Evolutionary conservation across 371 early-diverging fungal genomes (phyloP).

Genomic region (Lichtheimia hyalospora): DNA sequence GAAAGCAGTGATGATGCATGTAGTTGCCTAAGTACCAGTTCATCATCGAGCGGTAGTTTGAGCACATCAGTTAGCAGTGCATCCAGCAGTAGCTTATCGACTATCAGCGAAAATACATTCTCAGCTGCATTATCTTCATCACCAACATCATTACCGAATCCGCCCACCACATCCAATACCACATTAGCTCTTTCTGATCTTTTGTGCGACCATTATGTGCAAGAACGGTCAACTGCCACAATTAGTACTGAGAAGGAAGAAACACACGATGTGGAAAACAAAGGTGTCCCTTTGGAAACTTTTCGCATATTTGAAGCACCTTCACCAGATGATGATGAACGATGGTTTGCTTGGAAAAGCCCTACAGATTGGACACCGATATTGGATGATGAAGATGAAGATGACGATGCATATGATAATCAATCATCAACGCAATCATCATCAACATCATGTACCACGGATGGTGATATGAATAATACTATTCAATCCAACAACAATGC

Average conservation of each 20-base stretch:
- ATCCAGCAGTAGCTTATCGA: slow-evolving; percentile 3
- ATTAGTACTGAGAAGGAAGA: slow-evolving; percentile 8
- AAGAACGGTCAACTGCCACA: slow-evolving; percentile 7
- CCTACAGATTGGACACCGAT: slow-evolving; percentile 31
- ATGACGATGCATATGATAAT: background rate
- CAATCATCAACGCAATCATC: slow-evolving; percentile 5
- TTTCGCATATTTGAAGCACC: slow-evolving; percentile 28
- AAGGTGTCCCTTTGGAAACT: slow-evolving; percentile 20
- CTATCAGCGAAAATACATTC: no score
- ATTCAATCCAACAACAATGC: background rate
- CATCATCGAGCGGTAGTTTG: slow-evolving; percentile 3
- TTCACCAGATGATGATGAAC: slow-evolving; percentile 17
- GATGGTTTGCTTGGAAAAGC: slow-evolving; percentile 22
- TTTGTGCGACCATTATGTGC: slow-evolving; percentile 43
- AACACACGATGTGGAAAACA: no score
- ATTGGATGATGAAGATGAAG: slow-evolving; percentile 2
- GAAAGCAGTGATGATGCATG: slow-evolving; percentile 15
- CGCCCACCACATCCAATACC: background rate
- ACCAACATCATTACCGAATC: background rate
- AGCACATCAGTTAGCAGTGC: slow-evolving; percentile 5
- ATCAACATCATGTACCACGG: background rate
- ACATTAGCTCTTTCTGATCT: slow-evolving; percentile 24
- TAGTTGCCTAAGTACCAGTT: slow-evolving; percentile 19
- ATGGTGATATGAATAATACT: background rate
- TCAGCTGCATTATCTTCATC: slow-evolving; percentile 1